These are phyloP conservation scores for Trametes versicolor DNA, from an alignment of 1,284 basidiomycete genomes.

Conservation along the genomic window DNA sequence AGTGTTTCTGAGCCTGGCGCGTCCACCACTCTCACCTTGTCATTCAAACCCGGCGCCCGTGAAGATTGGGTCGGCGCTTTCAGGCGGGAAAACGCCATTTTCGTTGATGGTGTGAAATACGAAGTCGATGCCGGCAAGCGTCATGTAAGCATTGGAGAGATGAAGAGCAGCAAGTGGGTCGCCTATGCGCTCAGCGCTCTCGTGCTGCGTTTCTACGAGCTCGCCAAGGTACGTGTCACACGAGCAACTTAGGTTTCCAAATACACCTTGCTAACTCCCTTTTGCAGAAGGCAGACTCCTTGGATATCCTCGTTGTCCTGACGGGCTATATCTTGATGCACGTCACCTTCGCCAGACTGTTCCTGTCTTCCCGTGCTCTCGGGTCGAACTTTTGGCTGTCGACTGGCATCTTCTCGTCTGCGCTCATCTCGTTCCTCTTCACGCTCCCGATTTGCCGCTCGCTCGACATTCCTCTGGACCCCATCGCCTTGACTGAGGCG, in stretches of 20 bases:
- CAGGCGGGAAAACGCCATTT: constrained; percentile 46
- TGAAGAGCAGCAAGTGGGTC: constrained; percentile 86
- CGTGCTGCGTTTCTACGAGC: constrained; percentile 85
- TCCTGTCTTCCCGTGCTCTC: constrained; percentile 86
- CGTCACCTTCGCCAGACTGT: constrained; percentile 90
- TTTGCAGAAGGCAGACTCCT: constrained; percentile 87
- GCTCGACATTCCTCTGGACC: constrained; percentile 90
- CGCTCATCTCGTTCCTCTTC: constrained; percentile 89
- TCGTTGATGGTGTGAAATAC: constrained; percentile 55
- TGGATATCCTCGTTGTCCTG: constrained; percentile 97
- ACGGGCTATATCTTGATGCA: constrained; percentile 98
- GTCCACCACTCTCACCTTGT: constrained; percentile 64
- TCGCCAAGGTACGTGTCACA: constrained; percentile 72
- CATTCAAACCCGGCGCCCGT: constrained; percentile 61
- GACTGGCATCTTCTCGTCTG: constrained; percentile 85
- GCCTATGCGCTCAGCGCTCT: constrained; percentile 87
- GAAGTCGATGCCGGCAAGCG: constrained; percentile 50
- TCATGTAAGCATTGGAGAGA: constrained; percentile 64
- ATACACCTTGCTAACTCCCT: not conserved
- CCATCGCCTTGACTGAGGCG: constrained; percentile 93
- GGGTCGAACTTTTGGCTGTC: constrained; percentile 93
- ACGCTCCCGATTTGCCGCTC: constrained; percentile 88
- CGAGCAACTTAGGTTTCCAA: not conserved
- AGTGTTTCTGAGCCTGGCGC: constrained; percentile 45
- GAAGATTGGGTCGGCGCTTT: constrained; percentile 62